Evolutionary conservation across 1,284 basidiomycete species (phyloP).

Genomic region (Leccinum subrobustum): DNA sequence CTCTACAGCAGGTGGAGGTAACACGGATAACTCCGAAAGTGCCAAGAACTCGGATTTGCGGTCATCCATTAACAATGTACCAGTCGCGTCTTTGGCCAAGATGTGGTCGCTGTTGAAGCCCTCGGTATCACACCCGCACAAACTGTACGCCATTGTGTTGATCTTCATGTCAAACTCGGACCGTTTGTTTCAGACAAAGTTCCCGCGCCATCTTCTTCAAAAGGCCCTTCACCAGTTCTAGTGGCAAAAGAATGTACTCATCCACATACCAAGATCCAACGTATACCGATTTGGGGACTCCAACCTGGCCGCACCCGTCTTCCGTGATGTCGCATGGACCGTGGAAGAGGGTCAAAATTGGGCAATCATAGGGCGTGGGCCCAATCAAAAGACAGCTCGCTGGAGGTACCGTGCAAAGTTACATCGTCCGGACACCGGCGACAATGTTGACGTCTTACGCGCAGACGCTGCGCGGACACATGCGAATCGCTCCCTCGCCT

Average conservation of each 20-base stretch:
- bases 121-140: background rate
- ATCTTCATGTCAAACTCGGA: background rate
- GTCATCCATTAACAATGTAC: constrained; percentile 10
- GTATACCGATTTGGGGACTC: constrained; percentile 53
- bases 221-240: constrained; percentile 6
- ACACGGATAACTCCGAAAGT: too few species aligned
- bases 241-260: constrained; percentile 16
- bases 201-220: background rate
- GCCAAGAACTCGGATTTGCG: too few species aligned
- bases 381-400: constrained; percentile 47
- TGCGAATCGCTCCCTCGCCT: constrained; percentile 61
- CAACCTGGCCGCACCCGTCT: constrained; percentile 43
- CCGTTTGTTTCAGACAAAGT: background rate
- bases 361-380: constrained; percentile 64
- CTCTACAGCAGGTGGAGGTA: too few species aligned
- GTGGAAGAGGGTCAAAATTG: constrained; percentile 65
- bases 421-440: background rate
- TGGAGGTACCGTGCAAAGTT: constrained; percentile 49
- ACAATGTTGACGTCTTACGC: background rate
- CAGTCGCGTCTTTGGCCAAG: constrained; percentile 3
- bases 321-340: constrained; percentile 58
- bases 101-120: background rate
- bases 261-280: constrained; percentile 46
- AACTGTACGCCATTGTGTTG: constrained; percentile 1
- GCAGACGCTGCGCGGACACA: constrained; percentile 68